Conservation (phyloP, 768 basidiomycete species). For the Tremella mesenterica region DNA sequence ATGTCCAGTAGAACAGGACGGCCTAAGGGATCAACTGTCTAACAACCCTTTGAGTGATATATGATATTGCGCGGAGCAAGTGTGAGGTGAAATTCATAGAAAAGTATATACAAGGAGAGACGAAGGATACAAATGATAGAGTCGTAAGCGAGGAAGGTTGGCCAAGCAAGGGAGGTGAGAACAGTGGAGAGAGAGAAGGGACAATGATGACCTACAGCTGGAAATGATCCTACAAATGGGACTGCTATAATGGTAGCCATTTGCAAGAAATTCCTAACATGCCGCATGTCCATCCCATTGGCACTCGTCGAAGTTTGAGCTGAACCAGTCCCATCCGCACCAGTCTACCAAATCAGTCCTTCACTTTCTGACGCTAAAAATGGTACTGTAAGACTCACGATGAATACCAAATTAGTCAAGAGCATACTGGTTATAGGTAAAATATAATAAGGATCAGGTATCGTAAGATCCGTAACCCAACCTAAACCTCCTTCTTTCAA, state of each 20-base stretch:
- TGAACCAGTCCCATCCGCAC: slow-evolving; percentile 50
- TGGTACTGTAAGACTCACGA: slow-evolving; percentile 49
- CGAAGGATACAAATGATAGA: no score
- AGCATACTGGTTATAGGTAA: slow-evolving; percentile 58
- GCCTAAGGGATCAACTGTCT: slow-evolving; percentile 49
- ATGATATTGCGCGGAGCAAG: no score
- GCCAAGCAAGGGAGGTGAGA: no score
- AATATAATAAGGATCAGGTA: slow-evolving; percentile 64
- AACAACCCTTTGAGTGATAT: background rate
- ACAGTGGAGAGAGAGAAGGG: no score
- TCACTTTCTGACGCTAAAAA: background rate
- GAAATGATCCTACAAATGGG: background rate
- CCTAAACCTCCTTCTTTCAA: slow-evolving; percentile 65
- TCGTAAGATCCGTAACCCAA: slow-evolving; percentile 68
- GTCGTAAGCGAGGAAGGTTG: no score
- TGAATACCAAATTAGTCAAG: slow-evolving; percentile 61
- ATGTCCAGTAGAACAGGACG: slow-evolving; percentile 54
- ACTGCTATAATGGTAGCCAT: background rate
- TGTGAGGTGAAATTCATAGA: no score
- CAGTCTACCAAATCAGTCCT: slow-evolving; percentile 45
- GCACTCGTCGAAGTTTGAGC: background rate
- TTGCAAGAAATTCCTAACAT: slow-evolving; percentile 61
- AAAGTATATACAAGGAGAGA: no score
- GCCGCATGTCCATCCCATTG: slow-evolving; percentile 47
- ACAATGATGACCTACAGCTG: background rate